Evolutionary conservation across 78 protist species (phyloP), one percentile per base, ranked within the genome.

Genomic region (Dictyostelium firmibasis): DNA sequence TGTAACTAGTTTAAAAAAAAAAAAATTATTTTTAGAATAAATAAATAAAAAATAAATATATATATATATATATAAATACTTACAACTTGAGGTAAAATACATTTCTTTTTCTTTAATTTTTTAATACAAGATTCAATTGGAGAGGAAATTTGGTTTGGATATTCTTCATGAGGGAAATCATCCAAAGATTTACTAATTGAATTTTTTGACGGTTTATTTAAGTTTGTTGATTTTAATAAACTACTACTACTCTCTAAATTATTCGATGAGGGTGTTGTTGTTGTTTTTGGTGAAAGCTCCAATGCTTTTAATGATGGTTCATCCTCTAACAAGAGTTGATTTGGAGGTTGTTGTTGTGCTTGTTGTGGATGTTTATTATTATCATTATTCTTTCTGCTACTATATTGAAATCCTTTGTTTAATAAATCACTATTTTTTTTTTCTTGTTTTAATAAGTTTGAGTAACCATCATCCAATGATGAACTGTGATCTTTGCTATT

Each of bases 81-180:
- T 88, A 88, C 87, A 69, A 89, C 79, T 69, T 89, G 94, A 44
- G 94, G 94, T 69, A 89, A 69, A 44, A 89, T 89, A 69, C 94
- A 78, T 81, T 89, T 89, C 53, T 64, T 35, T 50, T 81, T 89
- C 38, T 85, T 78, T 78, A 44, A 20, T 33, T 35, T 83, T 83
- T 27, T 60, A 77, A 77, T 77, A 77, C 83, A 77, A 41, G 60
- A 31, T 41, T 77, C 83, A 41, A 23, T 77, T 77, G 83, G 83
- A 38, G 83, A 77, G 8, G n/a, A 16, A 9, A 77, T 31, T 77
- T 23, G 33, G n/a, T 77, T 41, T 20, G 10, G 27, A 6, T 31
- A 13, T 4, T 31, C 44, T 74, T 74, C 81, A 27, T 74, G 27
- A 2, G 2, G n/a, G 8, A 74, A 35, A 74, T 74, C n/a, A 35